Evolutionary conservation across 1,139 yeast genomes (phyloP).

Genomic region (Kurtzmaniella quercitrusa): DNA sequence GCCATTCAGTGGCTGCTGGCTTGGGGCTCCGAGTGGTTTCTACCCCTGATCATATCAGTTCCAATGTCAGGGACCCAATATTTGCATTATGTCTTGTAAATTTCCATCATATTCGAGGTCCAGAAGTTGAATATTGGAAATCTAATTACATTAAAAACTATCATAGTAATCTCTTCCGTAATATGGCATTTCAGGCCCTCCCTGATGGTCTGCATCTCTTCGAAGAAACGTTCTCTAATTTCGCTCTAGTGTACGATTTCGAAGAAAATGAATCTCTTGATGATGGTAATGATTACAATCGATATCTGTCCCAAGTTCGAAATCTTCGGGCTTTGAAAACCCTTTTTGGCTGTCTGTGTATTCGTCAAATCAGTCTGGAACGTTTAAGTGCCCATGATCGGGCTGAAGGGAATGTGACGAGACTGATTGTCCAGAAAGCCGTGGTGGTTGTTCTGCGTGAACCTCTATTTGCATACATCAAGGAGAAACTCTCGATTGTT

Average conservation of each 20-base stretch:
- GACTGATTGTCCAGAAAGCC: constrained; percentile 90
- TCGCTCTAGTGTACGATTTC: constrained; percentile 77
- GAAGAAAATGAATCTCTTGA: constrained; percentile 43
- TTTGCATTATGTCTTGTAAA: constrained; percentile 89
- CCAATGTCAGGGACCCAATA: constrained; percentile 36
- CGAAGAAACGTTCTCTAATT: constrained; percentile 90
- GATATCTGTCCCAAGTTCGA: constrained; percentile 41
- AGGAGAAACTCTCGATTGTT: constrained; percentile 84
- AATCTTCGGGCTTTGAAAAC: constrained; percentile 70
- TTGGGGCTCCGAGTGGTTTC: constrained; percentile 2
- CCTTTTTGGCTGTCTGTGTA: constrained; percentile 89
- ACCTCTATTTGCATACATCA: constrained; percentile 83
- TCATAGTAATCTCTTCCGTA: constrained; percentile 65
- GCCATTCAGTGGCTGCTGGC: constrained; percentile 3
- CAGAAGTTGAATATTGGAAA: constrained; percentile 90
- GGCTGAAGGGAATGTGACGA: constrained; percentile 40
- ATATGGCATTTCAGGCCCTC: constrained; percentile 86
- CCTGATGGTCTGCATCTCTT: constrained; percentile 94
- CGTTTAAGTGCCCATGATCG: constrained; percentile 51
- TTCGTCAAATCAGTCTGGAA: constrained; percentile 69
- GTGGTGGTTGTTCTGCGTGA: constrained; percentile 76
- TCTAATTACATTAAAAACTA: constrained; percentile 51
- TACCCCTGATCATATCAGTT: constrained; percentile 4
- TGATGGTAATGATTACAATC: constrained; percentile 39
- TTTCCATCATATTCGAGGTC: constrained; percentile 92